Base-by-base conservation (phyloP, 805 yeast species). In the Henningerozyma blattae region DNA sequence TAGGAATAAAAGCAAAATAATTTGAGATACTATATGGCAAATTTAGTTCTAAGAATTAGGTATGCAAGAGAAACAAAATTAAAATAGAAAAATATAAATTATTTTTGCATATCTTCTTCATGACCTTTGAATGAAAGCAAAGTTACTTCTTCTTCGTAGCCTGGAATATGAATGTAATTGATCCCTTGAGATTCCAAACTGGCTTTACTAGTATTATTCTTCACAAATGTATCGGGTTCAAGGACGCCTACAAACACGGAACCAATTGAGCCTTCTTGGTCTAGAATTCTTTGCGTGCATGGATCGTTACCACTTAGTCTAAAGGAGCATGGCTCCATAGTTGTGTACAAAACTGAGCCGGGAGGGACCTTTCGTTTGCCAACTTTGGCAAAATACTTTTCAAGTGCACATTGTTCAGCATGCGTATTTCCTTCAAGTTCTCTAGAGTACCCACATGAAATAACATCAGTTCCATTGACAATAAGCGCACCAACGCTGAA, bases 291-390 rank as follows among this genome's bases (percentile, higher is more conserved):
- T 40, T 86, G 86, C 3, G 75, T 76, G 57, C 98, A 91, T 0
- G 98, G 95, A 33, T 66, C 47, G 44, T 89, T 87, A 0, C 97
- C 97, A 50, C 95, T 85, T 22, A 89, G 61, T 34, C 98, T 66
- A 36, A 72, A 70, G 5, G 94, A 77, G 52, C 98, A 91, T 1
- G 98, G 98, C 51, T 91, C 98, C 97, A 91, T 91, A 0, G 96
- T 85, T 0, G 97, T 89, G 55, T 83, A 91, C 10, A 91, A 56
- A 26, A 81, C 83, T 0, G 91, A 73, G 0, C 94, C 94, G 7
- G 46, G 50, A 1, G 95, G 95, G 3, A 85, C 63, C 3, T 58
- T 59, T 3, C 45, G 33, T 4, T 38, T 39, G 29, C 57, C 46
- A 1, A 58, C 52, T 26, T 56, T 45, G 5, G 50, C 44, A 36